These are phyloP conservation scores for Cryphonectria parasitica DNA, from an alignment of 2,329 filamentous ascomycete genomes.

Conservation along the genomic window DNA sequence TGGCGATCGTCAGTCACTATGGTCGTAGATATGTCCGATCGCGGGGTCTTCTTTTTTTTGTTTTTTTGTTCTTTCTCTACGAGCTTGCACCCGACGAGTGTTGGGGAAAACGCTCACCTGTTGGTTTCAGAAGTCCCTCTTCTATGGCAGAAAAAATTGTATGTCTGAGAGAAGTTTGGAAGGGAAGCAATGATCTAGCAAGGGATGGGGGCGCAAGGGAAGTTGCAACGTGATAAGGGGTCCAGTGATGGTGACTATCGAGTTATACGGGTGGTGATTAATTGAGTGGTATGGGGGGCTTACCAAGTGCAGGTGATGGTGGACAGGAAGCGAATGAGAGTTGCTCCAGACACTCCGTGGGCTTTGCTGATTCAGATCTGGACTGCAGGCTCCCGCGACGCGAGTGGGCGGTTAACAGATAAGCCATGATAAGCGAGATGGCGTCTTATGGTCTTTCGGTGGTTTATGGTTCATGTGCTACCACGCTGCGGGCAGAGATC, in stretches of 20 bases:
- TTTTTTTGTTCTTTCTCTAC: not conserved
- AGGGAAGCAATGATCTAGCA: not conserved
- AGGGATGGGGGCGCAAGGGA: not conserved
- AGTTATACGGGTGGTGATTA: not conserved
- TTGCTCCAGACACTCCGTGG: not conserved
- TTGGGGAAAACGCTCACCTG: not conserved
- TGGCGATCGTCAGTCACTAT: constrained; percentile 25
- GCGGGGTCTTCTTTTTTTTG: constrained; percentile 13
- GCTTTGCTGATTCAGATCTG: constrained; percentile 7
- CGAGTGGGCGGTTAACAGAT: not conserved
- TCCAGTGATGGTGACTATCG: not conserved
- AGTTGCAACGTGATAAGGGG: not conserved
- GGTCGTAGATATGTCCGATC: not conserved
- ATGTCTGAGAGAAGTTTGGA: not conserved
- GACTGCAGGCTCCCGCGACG: not conserved
- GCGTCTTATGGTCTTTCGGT: not conserved
- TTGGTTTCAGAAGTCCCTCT: not conserved
- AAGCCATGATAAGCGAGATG: constrained; percentile 4
- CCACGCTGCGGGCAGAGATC: not conserved
- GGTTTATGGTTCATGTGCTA: not conserved
- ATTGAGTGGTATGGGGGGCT: not conserved
- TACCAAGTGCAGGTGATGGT: not conserved
- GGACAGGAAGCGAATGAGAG: not conserved
- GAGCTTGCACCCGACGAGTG: not conserved
- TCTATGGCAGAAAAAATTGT: not conserved